phyloP scores from a whole-genome alignment of 306 rosid genomes.

The Myrica gale region DNA sequence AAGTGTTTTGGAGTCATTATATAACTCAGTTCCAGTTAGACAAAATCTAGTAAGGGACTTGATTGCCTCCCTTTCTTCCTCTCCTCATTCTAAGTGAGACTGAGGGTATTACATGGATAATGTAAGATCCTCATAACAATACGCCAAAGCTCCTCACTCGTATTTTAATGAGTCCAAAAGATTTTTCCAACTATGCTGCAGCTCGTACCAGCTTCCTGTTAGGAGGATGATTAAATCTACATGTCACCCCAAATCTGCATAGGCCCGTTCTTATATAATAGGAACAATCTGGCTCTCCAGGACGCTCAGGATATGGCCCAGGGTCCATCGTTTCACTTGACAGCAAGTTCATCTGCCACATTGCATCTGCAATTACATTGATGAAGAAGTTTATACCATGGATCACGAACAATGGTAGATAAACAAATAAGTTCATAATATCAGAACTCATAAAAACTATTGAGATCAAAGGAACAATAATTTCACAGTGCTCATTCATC shows the following conservation, averaged over 20 bases:
- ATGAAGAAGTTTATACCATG: constrained; percentile 23
- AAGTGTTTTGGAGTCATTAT: too few relatives aligned
- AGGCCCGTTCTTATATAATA: constrained; percentile 93
- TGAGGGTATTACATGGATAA: background rate
- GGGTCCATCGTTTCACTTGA: constrained; percentile 85
- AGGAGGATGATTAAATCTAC: constrained; percentile 96
- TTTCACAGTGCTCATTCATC: constrained; percentile 15
- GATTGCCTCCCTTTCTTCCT: too few relatives aligned
- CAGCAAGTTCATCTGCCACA: constrained; percentile 92
- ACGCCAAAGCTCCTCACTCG: constrained; percentile 15
- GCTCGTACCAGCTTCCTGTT: constrained; percentile 84
- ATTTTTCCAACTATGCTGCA: constrained; percentile 25
- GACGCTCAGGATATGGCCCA: constrained; percentile 88
- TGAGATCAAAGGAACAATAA: constrained; percentile 1
- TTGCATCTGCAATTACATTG: constrained; percentile 66
- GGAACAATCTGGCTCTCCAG: constrained; percentile 94
- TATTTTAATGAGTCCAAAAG: constrained; percentile 7
- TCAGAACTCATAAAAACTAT: background rate
- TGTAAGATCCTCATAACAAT: constrained; percentile 4
- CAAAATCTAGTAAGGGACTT: too few relatives aligned
- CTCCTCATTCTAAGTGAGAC: too few relatives aligned
- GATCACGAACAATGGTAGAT: constrained; percentile 7
- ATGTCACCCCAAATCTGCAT: constrained; percentile 95
- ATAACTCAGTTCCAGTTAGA: too few relatives aligned
- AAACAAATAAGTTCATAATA: background rate